These are phyloP conservation scores for Galerina marginata DNA, from an alignment of 768 basidiomycete genomes.

Conservation along the genomic window DNA sequence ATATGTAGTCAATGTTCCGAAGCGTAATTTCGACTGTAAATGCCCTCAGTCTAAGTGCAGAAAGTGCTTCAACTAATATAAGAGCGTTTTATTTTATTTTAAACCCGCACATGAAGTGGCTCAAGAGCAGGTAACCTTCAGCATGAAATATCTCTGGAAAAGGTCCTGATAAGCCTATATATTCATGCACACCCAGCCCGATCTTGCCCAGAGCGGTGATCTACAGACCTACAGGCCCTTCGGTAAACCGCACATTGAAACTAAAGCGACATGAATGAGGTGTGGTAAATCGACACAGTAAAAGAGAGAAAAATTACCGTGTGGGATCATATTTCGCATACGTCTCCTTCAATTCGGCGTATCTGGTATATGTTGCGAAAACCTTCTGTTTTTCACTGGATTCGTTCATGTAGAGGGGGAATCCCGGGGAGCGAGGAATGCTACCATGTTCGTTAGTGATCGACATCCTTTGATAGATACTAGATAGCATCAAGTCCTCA, in stretches of 20 bases:
- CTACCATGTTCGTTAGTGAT: slow-evolving; percentile 23
- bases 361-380: slow-evolving; percentile 45
- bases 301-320: slow-evolving; percentile 30
- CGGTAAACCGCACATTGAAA: slow-evolving; percentile 40
- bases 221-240: slow-evolving; percentile 40
- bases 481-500: slow-evolving; percentile 13
- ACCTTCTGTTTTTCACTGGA: slow-evolving; percentile 43
- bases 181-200: too few species aligned
- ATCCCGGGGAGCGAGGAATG: slow-evolving; percentile 40
- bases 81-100: too few species aligned
- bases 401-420: slow-evolving; percentile 47
- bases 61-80: too few species aligned
- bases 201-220: too few species aligned
- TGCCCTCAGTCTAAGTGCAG: too few species aligned
- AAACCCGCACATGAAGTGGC: too few species aligned
- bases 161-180: too few species aligned
- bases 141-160: too few species aligned
- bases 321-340: slow-evolving; percentile 52
- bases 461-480: neutral
- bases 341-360: slow-evolving; percentile 38
- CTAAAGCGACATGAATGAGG: slow-evolving; percentile 19
- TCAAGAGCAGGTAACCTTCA: too few species aligned
- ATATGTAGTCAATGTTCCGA: too few species aligned
- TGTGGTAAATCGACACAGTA: neutral
- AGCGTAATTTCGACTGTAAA: too few species aligned